phyloP scores from a whole-genome alignment of 805 yeast species.

The Ogataea angusta region DNA sequence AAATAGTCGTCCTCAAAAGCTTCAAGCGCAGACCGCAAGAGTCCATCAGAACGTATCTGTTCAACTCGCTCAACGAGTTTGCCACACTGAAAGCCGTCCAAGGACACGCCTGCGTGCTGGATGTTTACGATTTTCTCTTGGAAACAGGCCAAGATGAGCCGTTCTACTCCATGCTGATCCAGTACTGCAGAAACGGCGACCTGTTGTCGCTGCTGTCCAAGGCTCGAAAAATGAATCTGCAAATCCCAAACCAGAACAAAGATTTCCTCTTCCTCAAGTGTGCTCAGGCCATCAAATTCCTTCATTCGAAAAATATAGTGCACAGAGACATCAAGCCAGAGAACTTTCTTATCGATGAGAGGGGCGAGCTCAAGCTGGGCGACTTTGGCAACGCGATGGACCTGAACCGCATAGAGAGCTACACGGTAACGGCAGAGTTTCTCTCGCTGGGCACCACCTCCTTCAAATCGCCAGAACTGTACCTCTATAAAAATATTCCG shows the following conservation, averaged over 20 bases:
- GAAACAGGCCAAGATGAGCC: slow-evolving; percentile 3
- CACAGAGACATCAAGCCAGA: slow-evolving; percentile 58
- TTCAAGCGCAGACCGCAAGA: slow-evolving; percentile 9
- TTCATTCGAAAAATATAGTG: slow-evolving; percentile 42
- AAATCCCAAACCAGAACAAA: slow-evolving; percentile 34
- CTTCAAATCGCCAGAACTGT: slow-evolving; percentile 55
- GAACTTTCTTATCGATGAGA: slow-evolving; percentile 43
- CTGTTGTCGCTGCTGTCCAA: slow-evolving; percentile 41
- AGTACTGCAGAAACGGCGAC: slow-evolving; percentile 47
- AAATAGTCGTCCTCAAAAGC: slow-evolving; percentile 15
- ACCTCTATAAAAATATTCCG: slow-evolving; percentile 8
- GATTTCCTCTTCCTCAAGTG: slow-evolving; percentile 52
- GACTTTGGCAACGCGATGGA: slow-evolving; percentile 53
- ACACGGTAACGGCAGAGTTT: slow-evolving; percentile 20
- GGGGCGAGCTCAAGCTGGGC: slow-evolving; percentile 43
- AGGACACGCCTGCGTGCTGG: slow-evolving; percentile 8
- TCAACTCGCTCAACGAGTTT: slow-evolving; percentile 30
- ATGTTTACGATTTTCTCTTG: slow-evolving; percentile 15
- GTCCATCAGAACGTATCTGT: slow-evolving; percentile 8
- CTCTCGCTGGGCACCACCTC: slow-evolving; percentile 47
- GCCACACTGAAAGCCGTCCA: slow-evolving; percentile 17
- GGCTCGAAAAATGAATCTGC: slow-evolving; percentile 36
- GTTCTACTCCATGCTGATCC: slow-evolving; percentile 37
- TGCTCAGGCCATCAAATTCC: slow-evolving; percentile 42
- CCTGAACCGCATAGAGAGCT: slow-evolving; percentile 22